A percentile compares a stretch with the other conserved stretches of the same genome.
Conservation (phyloP, 2,329 filamentous ascomycete genomes). For the Aspergillus felis region DNA sequence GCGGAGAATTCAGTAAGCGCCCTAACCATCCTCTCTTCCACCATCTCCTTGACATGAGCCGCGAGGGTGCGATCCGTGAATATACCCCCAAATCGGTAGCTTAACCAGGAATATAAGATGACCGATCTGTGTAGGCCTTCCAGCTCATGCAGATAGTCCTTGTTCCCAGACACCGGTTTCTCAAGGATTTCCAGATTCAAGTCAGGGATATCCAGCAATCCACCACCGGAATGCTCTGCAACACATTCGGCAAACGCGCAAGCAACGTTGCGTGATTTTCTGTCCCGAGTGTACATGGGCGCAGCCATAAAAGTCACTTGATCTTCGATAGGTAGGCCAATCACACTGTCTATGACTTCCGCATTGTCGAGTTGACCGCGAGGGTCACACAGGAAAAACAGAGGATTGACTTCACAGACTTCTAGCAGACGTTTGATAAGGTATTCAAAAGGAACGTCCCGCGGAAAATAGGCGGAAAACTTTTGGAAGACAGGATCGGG, state of each 20-base stretch:
- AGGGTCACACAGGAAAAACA: conserved; percentile 68
- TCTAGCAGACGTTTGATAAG: conserved; percentile 73
- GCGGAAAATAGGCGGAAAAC: conserved; percentile 78
- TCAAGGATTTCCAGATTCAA: conserved; percentile 74
- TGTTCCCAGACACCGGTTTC: conserved; percentile 38
- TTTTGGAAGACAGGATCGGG: conserved; percentile 66
- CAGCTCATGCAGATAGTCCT: conserved; percentile 62
- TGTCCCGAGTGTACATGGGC: conserved; percentile 59
- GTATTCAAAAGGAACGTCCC: conserved; percentile 75
- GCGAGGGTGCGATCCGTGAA: conserved; percentile 73
- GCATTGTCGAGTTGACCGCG: conserved; percentile 63
- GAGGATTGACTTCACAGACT: conserved; percentile 58
- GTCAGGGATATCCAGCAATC: conserved; percentile 66
- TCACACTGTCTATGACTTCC: conserved; percentile 68
- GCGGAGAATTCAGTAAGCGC: conserved; percentile 57
- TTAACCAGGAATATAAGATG: conserved; percentile 88
- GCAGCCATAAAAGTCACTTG: conserved; percentile 71
- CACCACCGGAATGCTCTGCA: conserved; percentile 61
- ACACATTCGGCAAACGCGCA: conserved; percentile 66
- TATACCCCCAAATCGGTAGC: conserved; percentile 78
- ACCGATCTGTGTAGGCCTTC: conserved; percentile 78
- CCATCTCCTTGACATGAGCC: conserved; percentile 71
- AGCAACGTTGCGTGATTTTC: conserved; percentile 44
- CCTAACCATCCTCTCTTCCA: conserved; percentile 70
- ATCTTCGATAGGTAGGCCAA: conserved; percentile 65